Conservation (phyloP, 2,329 filamentous ascomycete genomes). For the Diaporthe batatas region DNA sequence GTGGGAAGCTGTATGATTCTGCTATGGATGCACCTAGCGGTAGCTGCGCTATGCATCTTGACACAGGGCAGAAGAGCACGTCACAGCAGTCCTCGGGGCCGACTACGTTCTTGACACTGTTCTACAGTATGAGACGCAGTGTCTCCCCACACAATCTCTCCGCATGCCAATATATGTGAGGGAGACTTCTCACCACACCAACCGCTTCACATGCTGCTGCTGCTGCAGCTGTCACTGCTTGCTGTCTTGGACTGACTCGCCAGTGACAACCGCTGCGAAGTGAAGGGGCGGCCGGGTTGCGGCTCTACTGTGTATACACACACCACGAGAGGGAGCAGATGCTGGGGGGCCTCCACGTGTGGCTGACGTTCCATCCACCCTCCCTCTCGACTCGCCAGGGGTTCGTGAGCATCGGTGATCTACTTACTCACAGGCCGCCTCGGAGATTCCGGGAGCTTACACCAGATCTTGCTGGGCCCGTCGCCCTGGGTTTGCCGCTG, state of each 20-base stretch:
- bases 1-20: constrained; percentile 1
- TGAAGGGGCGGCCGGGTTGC: constrained; percentile 6
- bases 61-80: background rate
- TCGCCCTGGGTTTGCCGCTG: background rate
- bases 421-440: background rate
- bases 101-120: background rate
- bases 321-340: background rate
- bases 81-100: background rate
- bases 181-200: background rate
- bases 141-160: background rate
- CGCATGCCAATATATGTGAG: constrained; percentile 12
- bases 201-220: constrained; percentile 2
- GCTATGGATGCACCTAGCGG: constrained; percentile 17
- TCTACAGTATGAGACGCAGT: background rate
- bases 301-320: background rate
- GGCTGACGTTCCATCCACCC: constrained; percentile 23
- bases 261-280: background rate
- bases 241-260: constrained; percentile 22
- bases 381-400: constrained; percentile 26
- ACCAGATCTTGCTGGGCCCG: constrained; percentile 16
- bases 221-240: constrained; percentile 10
- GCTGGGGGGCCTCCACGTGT: background rate
- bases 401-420: constrained; percentile 17
- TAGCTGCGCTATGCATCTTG: background rate
- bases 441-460: constrained; percentile 14